Evolutionary conservation across 2,329 filamentous ascomycete species (phyloP), one percentile per base, ranked within the genome.

Genomic region (Helotiales sp.): DNA sequence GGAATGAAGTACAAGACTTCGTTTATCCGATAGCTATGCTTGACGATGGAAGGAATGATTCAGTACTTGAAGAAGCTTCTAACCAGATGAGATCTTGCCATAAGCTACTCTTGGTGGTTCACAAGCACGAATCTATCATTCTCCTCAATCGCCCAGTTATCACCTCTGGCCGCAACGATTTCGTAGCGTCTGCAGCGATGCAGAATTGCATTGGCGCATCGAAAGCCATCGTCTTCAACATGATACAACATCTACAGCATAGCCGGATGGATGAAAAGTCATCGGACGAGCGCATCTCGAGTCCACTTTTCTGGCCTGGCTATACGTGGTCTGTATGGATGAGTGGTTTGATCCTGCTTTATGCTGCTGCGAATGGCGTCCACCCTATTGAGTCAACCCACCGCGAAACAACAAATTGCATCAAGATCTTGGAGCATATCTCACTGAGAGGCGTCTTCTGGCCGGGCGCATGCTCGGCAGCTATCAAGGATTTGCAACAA

Each of bases 311-410:
- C 1, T 79, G 77, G 77, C 76, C 76, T 3, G 78, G 76, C 1
- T 77, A 77, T 50, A 78, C 76, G 2, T 79, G 77, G 77, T 73
- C 71, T 13, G 70, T 77, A 5, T 80, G 77, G 77, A 78, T 79
- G 69, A 77, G 60, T 57, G 57, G 75, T 17, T 42, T 29, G n/a
- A 51, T 54, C 6, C 12, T 25, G n/a, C 72, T 79, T 42, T 77
- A 77, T 59, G 77, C 76, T 10, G 76, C 75, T 12, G 75, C 72
- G 59, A 73, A 74, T 51, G 71, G 71, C 1, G 69, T 76, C 40
- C 55, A 62, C 36, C 54, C 48, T 3, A 31, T 55, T 25, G 52
- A 56, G 6, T 27, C 52, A 30, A 52, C 59, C 30, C 57, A 62
- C 64, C 57, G 72, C 65, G 17, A 63, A 36, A 54, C 56, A 3